Evolutionary conservation across 768 basidiomycete genomes (phyloP).

Genomic region (Daedalea quercina): DNA sequence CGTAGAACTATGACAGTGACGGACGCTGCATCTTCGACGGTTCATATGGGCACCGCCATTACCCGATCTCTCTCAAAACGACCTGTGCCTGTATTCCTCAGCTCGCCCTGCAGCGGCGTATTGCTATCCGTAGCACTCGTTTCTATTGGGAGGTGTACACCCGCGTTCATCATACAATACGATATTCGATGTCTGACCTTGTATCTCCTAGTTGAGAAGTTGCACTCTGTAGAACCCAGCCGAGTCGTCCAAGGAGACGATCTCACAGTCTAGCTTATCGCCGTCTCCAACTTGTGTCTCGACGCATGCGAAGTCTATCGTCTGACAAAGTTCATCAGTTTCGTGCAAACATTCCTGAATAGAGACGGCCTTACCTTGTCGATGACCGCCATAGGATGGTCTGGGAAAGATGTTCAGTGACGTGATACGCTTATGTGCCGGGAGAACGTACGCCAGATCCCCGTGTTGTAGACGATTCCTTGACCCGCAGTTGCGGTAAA

Average conservation of each 20-base stretch:
- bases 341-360: not conserved
- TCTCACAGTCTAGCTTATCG: conserved; percentile 76
- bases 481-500: conserved; percentile 79
- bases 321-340: conserved; percentile 30
- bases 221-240: conserved; percentile 13
- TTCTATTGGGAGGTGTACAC: too few relatives aligned
- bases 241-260: conserved; percentile 42
- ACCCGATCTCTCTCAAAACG: too few relatives aligned
- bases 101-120: too few relatives aligned
- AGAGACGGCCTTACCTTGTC: conserved; percentile 43
- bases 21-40: too few relatives aligned
- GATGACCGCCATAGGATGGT: conserved; percentile 89
- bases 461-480: conserved; percentile 79
- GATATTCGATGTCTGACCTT: not conserved
- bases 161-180: not conserved
- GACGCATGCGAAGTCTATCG: conserved; percentile 80
- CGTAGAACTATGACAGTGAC: too few relatives aligned
- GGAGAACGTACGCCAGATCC: conserved; percentile 79
- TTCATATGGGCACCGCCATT: too few relatives aligned
- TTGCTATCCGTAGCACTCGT: too few relatives aligned
- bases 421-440: not conserved
- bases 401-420: conserved; percentile 29
- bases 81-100: too few relatives aligned
- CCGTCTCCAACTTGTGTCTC: conserved; percentile 91
- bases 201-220: conserved; percentile 1